Evolutionary conservation across 2,329 filamentous ascomycete genomes (phyloP), one percentile per base, ranked within the genome.

Genomic region (Sordariomycetes sp.): DNA sequence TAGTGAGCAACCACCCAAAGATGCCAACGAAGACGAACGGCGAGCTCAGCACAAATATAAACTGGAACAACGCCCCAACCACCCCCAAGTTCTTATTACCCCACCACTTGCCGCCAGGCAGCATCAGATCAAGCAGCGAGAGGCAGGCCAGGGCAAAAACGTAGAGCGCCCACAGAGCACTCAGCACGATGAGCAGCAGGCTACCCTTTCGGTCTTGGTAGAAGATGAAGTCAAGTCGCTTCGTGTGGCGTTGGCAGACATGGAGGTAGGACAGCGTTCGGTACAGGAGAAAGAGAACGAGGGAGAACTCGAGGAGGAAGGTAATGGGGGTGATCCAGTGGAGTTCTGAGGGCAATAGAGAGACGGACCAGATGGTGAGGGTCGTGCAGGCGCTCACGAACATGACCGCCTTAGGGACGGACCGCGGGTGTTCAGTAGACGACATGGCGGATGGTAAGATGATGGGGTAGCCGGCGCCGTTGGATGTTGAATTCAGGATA

Each of bases 281-380:
- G 26, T 30, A 30, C 5, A 9, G 8, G 11, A 36, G 30, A 30
- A 32, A 24, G 20, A 30, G 8, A 18, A 30, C 11, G 30, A 39
- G 20, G 18, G 18, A n/a, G 33, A 39, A 8, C 21, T 15, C 16
- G 36, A 29, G 9, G 23, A 35, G 23, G 17, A 32, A 10, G 33
- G 20, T 11, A 33, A 36, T 10, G 27, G 26, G 4, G 33, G 17
- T n/a, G 30, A 34, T 12, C 23, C 8, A 5, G 7, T 10, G 8
- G 23, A 28, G n/a, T 5, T 18, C 16, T 7, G 14, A 14, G 16
- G 16, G 11, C 9, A 14, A 11, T 7, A 15, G 8, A 10, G 17
- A 10, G 6, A 28, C 7, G 19, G 18, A 5, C 19, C 19, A 12
- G 27, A 25, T n/a, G 21, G 31, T 6, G 34, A 26, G 14, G 20